These are phyloP conservation scores for Chaetoscypha palmicola DNA, from an alignment of 2,329 filamentous ascomycete genomes.

Conservation along the genomic window DNA sequence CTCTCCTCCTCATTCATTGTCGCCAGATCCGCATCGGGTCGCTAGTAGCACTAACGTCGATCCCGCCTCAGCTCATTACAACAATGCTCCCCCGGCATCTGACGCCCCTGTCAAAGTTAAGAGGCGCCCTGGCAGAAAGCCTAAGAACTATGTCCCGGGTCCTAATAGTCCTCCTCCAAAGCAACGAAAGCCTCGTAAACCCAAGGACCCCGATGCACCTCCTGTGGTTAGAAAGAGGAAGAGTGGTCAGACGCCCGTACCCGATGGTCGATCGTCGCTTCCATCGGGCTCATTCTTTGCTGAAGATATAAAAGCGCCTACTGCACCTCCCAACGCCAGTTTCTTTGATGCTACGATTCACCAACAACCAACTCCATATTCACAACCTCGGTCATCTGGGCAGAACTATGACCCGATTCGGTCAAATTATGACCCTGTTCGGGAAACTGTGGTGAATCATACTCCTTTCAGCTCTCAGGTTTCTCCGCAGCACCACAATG, in stretches of 20 bases:
- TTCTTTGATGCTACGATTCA: constrained; percentile 22
- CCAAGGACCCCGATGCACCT: constrained; percentile 51
- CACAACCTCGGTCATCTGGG: constrained; percentile 36
- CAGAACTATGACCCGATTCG: constrained; percentile 88
- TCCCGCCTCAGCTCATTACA: background rate
- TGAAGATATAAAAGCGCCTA: constrained; percentile 34
- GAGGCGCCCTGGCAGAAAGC: constrained; percentile 60
- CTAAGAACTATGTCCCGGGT: constrained; percentile 46
- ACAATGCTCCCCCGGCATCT: constrained; percentile 11
- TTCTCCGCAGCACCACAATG: constrained; percentile 37
- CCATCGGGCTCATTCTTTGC: constrained; percentile 9
- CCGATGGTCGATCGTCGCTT: constrained; percentile 1
- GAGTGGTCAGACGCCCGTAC: background rate
- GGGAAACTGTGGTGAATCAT: constrained; percentile 48
- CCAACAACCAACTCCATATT: constrained; percentile 16
- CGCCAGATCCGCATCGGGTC: background rate
- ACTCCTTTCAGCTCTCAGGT: constrained; percentile 39
- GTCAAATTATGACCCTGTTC: constrained; percentile 59
- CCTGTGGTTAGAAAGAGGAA: constrained; percentile 27
- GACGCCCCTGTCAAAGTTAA: constrained; percentile 22
- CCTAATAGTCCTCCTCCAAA: constrained; percentile 37
- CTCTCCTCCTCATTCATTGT: background rate
- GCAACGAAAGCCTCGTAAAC: constrained; percentile 48
- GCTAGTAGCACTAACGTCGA: background rate
- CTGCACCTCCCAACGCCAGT: constrained; percentile 29